Base-by-base conservation (phyloP, 441 rosid species). In the Syzygium syzygioides region DNA sequence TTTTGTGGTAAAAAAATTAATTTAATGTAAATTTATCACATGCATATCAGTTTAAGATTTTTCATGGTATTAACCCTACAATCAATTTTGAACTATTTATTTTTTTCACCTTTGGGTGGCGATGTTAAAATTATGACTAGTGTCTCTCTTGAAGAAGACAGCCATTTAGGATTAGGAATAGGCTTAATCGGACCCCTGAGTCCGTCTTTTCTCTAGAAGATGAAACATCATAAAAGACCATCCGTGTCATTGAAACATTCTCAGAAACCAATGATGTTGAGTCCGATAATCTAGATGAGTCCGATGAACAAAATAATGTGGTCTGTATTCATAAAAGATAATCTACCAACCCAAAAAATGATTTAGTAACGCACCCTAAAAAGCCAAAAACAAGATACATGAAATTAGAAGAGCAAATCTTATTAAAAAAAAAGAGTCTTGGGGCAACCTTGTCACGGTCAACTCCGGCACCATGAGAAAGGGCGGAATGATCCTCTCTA, bases 291-390 rank as follows among this genome's bases (percentile, higher is more conserved):
- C 1, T 3, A 71, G 0, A 20, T 20, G 28, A 71, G 5, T 37
- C 9, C 0, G 1, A 71, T 37, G 15, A 71, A 20, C 1, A 10
- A 37, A 37, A 20, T 71, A 20, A 71, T 5, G 45, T 37, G 2
- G 7, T 71, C 37, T 71, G 15, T 71, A 1, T 41, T 32, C 25
- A 18, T 30, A 66, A 34, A 34, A 18, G 4, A 0, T 71, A 71
- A 37, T 20, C 9, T 5, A 19, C 45, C 2, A 34, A 71, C 20
- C 4, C 9, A 37, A 4, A 37, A 5, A 37, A 71, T 71, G 80
- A 68, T 68, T 68, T 11, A 19, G 6, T 11, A 11, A 37, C 28
- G 5, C 50, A 37, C 12, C 7, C 0, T 0, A 68, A 0, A 34
- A 34, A 71, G 45, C 50, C 6, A 71, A 71, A 3, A 37, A 37